Evolutionary conservation across 106 monocot genomes (phyloP), one percentile per base, ranked within the genome.

Genomic region (Dioscorea zingiberensis): DNA sequence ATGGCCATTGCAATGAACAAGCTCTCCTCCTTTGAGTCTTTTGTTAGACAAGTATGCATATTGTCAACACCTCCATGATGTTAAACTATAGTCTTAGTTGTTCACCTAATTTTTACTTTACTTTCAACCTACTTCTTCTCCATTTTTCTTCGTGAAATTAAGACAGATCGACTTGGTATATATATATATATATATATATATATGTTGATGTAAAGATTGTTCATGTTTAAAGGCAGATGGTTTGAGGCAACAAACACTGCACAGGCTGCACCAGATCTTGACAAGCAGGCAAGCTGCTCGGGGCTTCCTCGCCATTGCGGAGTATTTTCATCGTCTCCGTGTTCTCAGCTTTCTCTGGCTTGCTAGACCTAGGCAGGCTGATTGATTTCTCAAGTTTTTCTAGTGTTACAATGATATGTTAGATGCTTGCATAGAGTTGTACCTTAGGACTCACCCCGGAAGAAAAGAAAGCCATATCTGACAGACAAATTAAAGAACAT

Each of bases 1-100:
- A 94, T 94, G 90, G 84, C 80, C 38, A 21, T 83, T 21, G 91
- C 94, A 68, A 74, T 94, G 56, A 85, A 77, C 82, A 94, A 94
- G 78, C 94, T 94, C 78, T 61, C 82, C 65, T 78, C 77, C 21
- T 71, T 94, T 27, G 85, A 94, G 66, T 76, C 78, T 46, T 91
- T 94, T 48, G 87, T 94, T 46, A 77, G 67, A 66, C 87, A 94
- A 71, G 94, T n/a, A n/a, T n/a, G n/a, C 24, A 44, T 0, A 22
- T 11, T 56, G 51, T 51, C 19, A 38, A 38, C 38, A 38, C 14
- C 15, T 51, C 0, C 14, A 16, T 51, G 15, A 18, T 51, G 1
- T 4, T 18, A 51, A n/a, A 16, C 14, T 51, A 16, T 9, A 16
- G 15, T n/a, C 19, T 25, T 59, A 27, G 18, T 19, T 44, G 38